phyloP scores from a whole-genome alignment of 2,329 filamentous ascomycete species.

The Cryphonectria naterciae region DNA sequence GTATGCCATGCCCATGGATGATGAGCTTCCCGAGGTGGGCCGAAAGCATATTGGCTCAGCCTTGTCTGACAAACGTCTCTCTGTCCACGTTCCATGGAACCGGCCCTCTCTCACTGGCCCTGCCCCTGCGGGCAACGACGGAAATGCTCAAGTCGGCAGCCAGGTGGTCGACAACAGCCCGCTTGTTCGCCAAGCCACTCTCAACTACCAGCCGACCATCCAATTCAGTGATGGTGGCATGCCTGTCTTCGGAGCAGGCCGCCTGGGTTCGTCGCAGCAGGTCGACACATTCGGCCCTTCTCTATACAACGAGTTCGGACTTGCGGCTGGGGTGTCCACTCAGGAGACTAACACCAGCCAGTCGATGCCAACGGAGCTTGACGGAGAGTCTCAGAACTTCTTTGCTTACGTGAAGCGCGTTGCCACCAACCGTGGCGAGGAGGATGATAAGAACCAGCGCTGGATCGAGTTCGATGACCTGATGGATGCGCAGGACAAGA shows the following conservation, averaged over 20 bases:
- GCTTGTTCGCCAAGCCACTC: slow-evolving; percentile 42
- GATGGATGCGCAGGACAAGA: slow-evolving; percentile 59
- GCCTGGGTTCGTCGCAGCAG: slow-evolving; percentile 36
- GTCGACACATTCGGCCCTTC: slow-evolving; percentile 35
- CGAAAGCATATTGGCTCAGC: slow-evolving; percentile 31
- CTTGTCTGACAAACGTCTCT: slow-evolving; percentile 37
- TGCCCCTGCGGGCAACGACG: slow-evolving; percentile 50
- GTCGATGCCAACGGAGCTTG: slow-evolving; percentile 43
- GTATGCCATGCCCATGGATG: slow-evolving; percentile 30
- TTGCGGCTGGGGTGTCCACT: slow-evolving; percentile 30
- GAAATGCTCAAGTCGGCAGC: slow-evolving; percentile 41
- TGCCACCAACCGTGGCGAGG: slow-evolving; percentile 37
- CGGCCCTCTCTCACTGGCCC: slow-evolving; percentile 51
- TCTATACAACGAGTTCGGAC: slow-evolving; percentile 36
- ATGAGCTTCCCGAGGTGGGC: slow-evolving; percentile 36
- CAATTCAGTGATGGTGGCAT: slow-evolving; percentile 50
- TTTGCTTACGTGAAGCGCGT: slow-evolving; percentile 47
- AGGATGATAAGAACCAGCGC: slow-evolving; percentile 38
- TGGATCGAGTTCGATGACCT: slow-evolving; percentile 72
- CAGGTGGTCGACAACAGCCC: slow-evolving; percentile 42
- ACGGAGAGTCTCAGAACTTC: slow-evolving; percentile 52
- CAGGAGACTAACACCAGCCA: slow-evolving; percentile 37
- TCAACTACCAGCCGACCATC: slow-evolving; percentile 46
- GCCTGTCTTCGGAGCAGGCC: slow-evolving; percentile 41
- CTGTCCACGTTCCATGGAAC: slow-evolving; percentile 57